These are phyloP conservation scores for Phytophthora uliginosa DNA, from an alignment of 352 stramenopile genomes.

Conservation along the genomic window DNA sequence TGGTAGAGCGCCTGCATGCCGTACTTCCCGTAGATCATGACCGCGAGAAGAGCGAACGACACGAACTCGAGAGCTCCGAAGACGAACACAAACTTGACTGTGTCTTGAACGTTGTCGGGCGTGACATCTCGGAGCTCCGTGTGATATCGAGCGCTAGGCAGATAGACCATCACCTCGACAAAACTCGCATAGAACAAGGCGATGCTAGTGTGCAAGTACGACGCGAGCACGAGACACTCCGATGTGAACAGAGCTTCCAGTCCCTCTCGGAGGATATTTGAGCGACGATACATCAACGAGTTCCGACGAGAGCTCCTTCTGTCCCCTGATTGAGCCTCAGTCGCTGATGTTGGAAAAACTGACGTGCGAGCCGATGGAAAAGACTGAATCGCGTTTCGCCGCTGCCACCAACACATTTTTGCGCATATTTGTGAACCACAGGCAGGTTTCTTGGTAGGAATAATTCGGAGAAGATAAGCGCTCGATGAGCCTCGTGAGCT, in stretches of 20 bases:
- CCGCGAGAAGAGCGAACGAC: constrained; percentile 27
- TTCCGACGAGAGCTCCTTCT: background rate
- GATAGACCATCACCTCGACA: constrained; percentile 21
- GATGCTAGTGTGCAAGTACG: constrained; percentile 39
- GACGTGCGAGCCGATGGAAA: background rate
- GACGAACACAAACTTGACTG: constrained; percentile 30
- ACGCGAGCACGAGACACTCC: constrained; percentile 41
- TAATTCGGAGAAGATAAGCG: background rate
- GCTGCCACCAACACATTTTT: background rate
- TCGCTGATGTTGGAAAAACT: background rate
- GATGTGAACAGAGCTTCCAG: constrained; percentile 34
- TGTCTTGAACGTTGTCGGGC: constrained; percentile 7
- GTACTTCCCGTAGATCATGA: constrained; percentile 19
- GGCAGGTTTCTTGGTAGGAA: background rate
- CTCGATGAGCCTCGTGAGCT: constrained; percentile 1
- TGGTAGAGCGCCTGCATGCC: constrained; percentile 31
- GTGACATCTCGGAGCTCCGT: constrained; percentile 32
- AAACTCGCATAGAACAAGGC: constrained; percentile 40
- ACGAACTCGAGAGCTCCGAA: constrained; percentile 32
- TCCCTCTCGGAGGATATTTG: constrained; percentile 22
- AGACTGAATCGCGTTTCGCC: background rate
- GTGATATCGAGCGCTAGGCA: constrained; percentile 44
- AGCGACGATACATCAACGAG: constrained; percentile 8
- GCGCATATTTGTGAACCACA: background rate
- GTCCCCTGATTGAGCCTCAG: background rate